phyloP scores from a whole-genome alignment of 2,329 filamentous ascomycete genomes.

The Aspergillus fumigatiaffinis region DNA sequence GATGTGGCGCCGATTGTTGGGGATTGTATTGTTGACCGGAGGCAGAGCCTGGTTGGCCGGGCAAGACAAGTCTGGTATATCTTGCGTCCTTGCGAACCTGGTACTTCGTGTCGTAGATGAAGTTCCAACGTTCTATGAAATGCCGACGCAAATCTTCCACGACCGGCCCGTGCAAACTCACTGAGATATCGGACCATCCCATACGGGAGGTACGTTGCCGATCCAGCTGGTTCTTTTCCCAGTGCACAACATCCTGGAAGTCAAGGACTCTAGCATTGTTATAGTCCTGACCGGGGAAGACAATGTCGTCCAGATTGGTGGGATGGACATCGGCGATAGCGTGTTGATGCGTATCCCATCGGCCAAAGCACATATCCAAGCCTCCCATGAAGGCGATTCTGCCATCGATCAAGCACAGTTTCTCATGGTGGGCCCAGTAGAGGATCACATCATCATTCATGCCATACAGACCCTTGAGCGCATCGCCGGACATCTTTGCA shows the following conservation, averaged over 20 bases:
- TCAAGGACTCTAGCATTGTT: constrained; percentile 85
- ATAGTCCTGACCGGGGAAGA: constrained; percentile 89
- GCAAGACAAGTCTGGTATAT: constrained; percentile 41
- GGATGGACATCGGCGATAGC: constrained; percentile 81
- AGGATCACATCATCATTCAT: constrained; percentile 75
- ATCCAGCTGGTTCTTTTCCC: constrained; percentile 82
- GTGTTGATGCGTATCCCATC: constrained; percentile 86
- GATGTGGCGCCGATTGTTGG: constrained; percentile 4
- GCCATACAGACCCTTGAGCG: constrained; percentile 75
- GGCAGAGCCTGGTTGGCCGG: constrained; percentile 28
- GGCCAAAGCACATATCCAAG: constrained; percentile 79
- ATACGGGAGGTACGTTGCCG: constrained; percentile 75
- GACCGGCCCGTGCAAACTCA: constrained; percentile 71
- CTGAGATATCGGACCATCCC: constrained; percentile 86
- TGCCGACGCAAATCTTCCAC: constrained; percentile 71
- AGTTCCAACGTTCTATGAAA: constrained; percentile 88
- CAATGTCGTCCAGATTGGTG: constrained; percentile 65
- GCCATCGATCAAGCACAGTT: constrained; percentile 79
- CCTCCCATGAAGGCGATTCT: constrained; percentile 84
- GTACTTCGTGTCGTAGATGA: constrained; percentile 83
- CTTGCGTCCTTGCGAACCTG: constrained; percentile 50
- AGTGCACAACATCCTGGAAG: constrained; percentile 72
- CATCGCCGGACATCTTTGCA: constrained; percentile 66
- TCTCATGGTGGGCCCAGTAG: constrained; percentile 94
- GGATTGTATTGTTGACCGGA: constrained; percentile 7